Conservation (phyloP, 805 yeast genomes). For the Teunomyces atbi region DNA sequence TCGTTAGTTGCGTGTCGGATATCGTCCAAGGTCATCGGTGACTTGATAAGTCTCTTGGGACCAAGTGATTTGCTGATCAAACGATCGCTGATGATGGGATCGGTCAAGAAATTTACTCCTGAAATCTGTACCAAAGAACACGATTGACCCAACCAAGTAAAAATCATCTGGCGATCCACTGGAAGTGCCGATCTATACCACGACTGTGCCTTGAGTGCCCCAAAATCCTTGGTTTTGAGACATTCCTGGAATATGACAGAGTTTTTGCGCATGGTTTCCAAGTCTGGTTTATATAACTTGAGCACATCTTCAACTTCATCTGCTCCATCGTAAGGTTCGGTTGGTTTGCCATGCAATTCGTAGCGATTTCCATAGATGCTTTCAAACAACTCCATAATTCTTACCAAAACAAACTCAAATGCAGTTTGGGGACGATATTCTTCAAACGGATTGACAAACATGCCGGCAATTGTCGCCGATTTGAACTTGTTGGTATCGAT, state of each 20-base stretch:
- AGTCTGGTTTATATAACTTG: conserved; percentile 60
- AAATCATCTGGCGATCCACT: conserved; percentile 48
- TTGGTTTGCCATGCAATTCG: conserved; percentile 35
- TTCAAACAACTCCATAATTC: conserved; percentile 70
- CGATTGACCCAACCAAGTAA: conserved; percentile 94
- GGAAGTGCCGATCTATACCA: conserved; percentile 22
- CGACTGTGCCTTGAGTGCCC: not conserved
- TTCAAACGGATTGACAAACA: conserved; percentile 85
- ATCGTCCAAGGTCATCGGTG: conserved; percentile 65
- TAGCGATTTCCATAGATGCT: conserved; percentile 40
- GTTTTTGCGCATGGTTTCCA: conserved; percentile 41
- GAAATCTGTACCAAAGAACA: conserved; percentile 73
- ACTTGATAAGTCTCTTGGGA: conserved; percentile 78
- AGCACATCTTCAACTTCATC: conserved; percentile 54
- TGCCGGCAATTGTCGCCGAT: conserved; percentile 57
- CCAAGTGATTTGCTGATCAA: conserved; percentile 66
- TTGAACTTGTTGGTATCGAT: conserved; percentile 23
- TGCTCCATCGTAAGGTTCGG: conserved; percentile 45
- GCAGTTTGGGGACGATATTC: conserved; percentile 90
- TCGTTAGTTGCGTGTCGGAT: conserved; percentile 50
- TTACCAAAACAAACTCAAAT: conserved; percentile 75
- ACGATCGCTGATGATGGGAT: conserved; percentile 73
- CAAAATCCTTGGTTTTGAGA: conserved; percentile 17
- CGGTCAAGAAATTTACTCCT: conserved; percentile 76
- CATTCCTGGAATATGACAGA: conserved; percentile 29